Conservation (phyloP, 345 rosid genomes). For the Capsella bursapastoris region DNA sequence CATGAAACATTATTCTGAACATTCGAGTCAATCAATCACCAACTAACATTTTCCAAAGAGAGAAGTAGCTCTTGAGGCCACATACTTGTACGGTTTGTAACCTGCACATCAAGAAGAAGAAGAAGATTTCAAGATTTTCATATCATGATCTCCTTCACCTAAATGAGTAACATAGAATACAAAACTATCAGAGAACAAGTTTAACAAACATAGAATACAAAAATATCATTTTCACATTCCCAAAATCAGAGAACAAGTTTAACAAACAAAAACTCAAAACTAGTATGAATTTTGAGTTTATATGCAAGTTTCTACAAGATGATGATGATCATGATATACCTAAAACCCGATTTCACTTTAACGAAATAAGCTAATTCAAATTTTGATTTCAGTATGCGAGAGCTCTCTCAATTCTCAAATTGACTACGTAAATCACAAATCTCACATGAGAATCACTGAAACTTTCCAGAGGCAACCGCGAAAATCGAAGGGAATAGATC, state of each 20-base stretch:
- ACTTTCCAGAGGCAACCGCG: not conserved
- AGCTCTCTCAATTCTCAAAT: not conserved
- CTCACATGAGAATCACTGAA: not conserved
- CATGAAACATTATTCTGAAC: slow-evolving; percentile 23
- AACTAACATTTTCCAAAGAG: not conserved
- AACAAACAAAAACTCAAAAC: not conserved
- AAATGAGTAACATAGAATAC: not conserved
- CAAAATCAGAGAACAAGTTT: too few relatives aligned
- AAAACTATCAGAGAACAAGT: not conserved
- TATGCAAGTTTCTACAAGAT: too few relatives aligned
- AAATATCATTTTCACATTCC: not conserved
- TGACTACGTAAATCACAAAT: not conserved
- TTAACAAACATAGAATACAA: not conserved
- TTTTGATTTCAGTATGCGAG: not conserved
- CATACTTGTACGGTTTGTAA: slow-evolving; percentile 11
- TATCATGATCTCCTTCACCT: not conserved
- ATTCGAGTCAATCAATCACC: not conserved
- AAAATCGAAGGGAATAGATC: too few relatives aligned
- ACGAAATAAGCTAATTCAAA: not conserved
- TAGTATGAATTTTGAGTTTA: not conserved
- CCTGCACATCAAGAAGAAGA: slow-evolving; percentile 28
- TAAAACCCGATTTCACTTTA: not conserved
- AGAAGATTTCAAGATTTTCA: not conserved
- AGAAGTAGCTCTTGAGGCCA: not conserved
- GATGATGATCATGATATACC: not conserved